Conservation (phyloP, 768 basidiomycete species). For the Suillus placidus region DNA sequence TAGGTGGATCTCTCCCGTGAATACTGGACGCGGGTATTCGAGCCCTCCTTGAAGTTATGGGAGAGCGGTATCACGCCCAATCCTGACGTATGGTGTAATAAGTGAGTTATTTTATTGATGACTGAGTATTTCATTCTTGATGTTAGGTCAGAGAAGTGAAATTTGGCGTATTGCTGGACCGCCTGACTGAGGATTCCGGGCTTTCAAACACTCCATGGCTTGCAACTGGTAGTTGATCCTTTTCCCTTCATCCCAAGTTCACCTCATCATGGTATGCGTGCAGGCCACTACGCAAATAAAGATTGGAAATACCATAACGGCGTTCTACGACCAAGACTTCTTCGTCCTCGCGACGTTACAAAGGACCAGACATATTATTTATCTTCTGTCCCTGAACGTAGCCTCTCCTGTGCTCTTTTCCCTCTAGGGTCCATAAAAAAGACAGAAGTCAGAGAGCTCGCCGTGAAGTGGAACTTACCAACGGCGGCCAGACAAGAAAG, state of each 20-base stretch:
- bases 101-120: constrained; percentile 40
- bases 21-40: constrained; percentile 92
- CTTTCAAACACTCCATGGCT: constrained; percentile 58
- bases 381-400: constrained; percentile 69
- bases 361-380: constrained; percentile 97
- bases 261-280: background rate
- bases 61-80: constrained; percentile 83
- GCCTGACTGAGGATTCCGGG: constrained; percentile 42
- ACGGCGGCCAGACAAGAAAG: constrained; percentile 82
- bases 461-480: constrained; percentile 59
- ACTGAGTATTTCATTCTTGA: constrained; percentile 5
- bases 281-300: constrained; percentile 88
- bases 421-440: constrained; percentile 75
- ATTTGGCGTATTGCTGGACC: constrained; percentile 80
- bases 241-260: background rate
- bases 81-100: constrained; percentile 93
- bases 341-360: constrained; percentile 53
- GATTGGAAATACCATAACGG: constrained; percentile 40
- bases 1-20: constrained; percentile 87
- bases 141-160: constrained; percentile 72
- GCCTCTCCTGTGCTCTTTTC: constrained; percentile 73
- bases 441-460: constrained; percentile 71
- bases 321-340: constrained; percentile 49
- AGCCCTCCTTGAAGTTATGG: constrained; percentile 82
- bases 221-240: constrained; percentile 65